phyloP scores from a whole-genome alignment of 257 asterid genomes.

The Paraleonurus japonicus region DNA sequence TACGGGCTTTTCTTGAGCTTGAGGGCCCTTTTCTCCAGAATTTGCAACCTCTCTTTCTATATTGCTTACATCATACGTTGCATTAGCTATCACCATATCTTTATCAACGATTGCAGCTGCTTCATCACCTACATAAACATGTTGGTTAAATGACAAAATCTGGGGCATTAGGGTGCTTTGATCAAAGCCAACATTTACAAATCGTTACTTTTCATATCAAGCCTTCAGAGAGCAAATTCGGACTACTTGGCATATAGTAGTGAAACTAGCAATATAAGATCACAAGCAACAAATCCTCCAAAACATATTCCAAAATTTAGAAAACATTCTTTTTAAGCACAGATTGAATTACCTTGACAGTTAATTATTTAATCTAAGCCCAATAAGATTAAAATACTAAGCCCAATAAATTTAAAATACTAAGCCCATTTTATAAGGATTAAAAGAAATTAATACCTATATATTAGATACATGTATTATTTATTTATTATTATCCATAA shows the following conservation, averaged over 20 bases:
- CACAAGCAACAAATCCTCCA: constrained; percentile 3
- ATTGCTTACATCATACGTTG: constrained; percentile 7
- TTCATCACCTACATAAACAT: constrained; percentile 28
- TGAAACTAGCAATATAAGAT: not conserved
- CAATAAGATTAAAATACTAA: not conserved
- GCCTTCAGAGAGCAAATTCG: not conserved
- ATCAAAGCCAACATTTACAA: not conserved
- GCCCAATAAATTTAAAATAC: not conserved
- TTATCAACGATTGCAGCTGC: constrained; percentile 19
- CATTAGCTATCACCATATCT: not conserved
- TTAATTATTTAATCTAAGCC: not conserved
- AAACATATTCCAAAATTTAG: not conserved
- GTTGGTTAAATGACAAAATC: not conserved
- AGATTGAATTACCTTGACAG: not conserved
- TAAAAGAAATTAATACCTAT: too few relatives aligned
- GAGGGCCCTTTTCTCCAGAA: constrained; percentile 7
- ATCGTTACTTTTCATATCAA: not conserved
- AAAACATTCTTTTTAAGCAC: not conserved
- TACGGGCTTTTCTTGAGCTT: constrained; percentile 16
- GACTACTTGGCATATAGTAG: not conserved
- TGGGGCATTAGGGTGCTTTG: not conserved
- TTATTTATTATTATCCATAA: too few relatives aligned
- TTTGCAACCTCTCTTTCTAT: not conserved
- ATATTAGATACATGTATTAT: too few relatives aligned
- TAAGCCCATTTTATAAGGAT: too few relatives aligned